These are phyloP conservation scores for Aphanomyces stellatus DNA, from an alignment of 352 stramenopile species.

Conservation along the genomic window DNA sequence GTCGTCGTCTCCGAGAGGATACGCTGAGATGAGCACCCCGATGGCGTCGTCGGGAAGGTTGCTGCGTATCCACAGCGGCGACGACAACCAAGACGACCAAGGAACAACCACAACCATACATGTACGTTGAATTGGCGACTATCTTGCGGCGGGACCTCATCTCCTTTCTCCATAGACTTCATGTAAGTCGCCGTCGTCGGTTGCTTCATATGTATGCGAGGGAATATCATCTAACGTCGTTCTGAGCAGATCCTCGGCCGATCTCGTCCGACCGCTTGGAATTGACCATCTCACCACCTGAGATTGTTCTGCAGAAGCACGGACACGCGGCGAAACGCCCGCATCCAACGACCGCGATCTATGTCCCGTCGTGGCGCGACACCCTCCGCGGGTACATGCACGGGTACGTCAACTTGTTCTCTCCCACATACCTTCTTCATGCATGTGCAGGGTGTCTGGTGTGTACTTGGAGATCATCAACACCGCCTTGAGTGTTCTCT, in stretches of 20 bases:
- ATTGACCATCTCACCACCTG: not conserved
- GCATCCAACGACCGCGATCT: not conserved
- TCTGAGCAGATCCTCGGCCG: too few relatives aligned
- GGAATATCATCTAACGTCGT: too few relatives aligned
- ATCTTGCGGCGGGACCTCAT: too few relatives aligned
- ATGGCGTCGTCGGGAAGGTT: too few relatives aligned
- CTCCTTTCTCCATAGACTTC: too few relatives aligned
- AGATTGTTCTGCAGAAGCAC: not conserved
- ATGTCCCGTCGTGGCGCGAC: constrained; percentile 8
- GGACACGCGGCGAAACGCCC: not conserved
- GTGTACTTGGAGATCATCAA: constrained; percentile 49
- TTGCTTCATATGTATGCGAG: too few relatives aligned
- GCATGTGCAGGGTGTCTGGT: too few relatives aligned
- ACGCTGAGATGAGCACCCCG: too few relatives aligned
- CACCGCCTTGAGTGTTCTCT: constrained; percentile 46
- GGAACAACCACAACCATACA: too few relatives aligned
- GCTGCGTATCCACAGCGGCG: not conserved
- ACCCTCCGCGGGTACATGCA: not conserved
- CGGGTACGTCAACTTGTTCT: not conserved
- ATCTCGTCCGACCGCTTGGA: not conserved
- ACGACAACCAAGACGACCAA: not conserved
- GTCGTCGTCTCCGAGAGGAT: too few relatives aligned
- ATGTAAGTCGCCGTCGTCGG: too few relatives aligned
- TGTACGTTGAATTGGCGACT: too few relatives aligned
- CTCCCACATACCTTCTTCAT: not conserved